Base-by-base conservation (phyloP, 2,329 filamentous ascomycete species). In the Westerdykella aurantiaca region DNA sequence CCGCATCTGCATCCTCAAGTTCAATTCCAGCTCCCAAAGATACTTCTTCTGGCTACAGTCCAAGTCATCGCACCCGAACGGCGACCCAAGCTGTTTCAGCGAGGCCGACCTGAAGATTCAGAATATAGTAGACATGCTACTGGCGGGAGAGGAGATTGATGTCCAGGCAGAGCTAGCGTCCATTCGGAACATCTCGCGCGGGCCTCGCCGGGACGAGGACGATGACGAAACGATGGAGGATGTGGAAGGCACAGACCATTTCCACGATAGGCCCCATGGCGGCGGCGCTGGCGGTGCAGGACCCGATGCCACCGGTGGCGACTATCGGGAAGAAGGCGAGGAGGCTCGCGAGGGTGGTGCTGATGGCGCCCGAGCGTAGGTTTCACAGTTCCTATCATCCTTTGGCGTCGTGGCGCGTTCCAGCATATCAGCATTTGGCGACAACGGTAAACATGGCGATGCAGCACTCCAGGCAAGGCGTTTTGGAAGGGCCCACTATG, bases 301-400 rank as follows among this genome's bases (percentile, higher is more conserved):
- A 29, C 73, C 86, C 44, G 89, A 79, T 69, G 90, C 90, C 42
- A 95, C 90, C 2, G 91, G 91, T 44, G 91, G 90, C 51, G 91
- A 98, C 66, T 74, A 95, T 56, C 81, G 90, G 69, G 83, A 94
- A 68, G 93, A 97, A 69, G 93, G 93, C 46, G 82, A 88, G 68
- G 83, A 81, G 56, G 82, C 91, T 52, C 80, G 94, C 72, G 89
- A 95, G 70, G 93, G 91, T 48, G 93, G 94, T 66, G 88, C 88
- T 57, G 93, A 97, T 72, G 93, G 94, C 63, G 94, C 88, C 73
- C 83, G 93, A 96, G 93, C 91, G 93, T 98, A 97, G 91, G 94
- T 98, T 33, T 18, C 46, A 60, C 45, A 47, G 47, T 55, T 58
- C 57, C 48, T 56, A 54, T 51, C 42, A 49, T 50, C 9, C 56